phyloP scores from a whole-genome alignment of 768 basidiomycete genomes.

The Candolleomyces efflorescens region DNA sequence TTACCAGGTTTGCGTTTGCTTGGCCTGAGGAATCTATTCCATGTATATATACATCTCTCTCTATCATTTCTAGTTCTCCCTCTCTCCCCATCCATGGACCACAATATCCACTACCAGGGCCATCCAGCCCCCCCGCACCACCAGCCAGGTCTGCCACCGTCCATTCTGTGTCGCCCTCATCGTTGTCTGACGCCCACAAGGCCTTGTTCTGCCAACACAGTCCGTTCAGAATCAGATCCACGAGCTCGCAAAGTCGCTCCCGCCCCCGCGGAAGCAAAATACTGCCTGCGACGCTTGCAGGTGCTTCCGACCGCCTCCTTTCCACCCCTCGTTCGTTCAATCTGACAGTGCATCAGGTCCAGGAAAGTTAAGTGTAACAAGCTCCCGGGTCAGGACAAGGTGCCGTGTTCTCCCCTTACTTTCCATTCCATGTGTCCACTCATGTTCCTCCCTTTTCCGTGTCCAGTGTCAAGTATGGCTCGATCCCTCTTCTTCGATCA shows the following conservation, averaged over 20 bases:
- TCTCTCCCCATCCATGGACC: conserved; percentile 29
- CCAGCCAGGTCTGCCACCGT: conserved; percentile 29
- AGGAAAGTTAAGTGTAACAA: conserved; percentile 90
- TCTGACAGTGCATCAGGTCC: conserved; percentile 41
- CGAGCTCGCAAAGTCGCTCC: conserved; percentile 73
- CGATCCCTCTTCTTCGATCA: conserved; percentile 6
- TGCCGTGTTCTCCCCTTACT: conserved; percentile 23
- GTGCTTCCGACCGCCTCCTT: conserved; percentile 29
- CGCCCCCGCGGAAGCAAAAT: conserved; percentile 89
- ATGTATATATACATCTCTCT: conserved; percentile 31
- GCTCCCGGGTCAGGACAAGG: conserved; percentile 79
- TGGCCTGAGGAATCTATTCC: conserved; percentile 10
- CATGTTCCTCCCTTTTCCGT: conserved; percentile 1
- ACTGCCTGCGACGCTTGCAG: conserved; percentile 93
- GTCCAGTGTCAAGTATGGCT: conserved; percentile 60
- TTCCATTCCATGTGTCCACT: conserved; percentile 7
- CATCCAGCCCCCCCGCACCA: conserved; percentile 17
- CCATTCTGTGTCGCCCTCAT: conserved; percentile 10
- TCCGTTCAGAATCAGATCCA: conserved; percentile 79
- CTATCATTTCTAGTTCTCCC: conserved; percentile 20
- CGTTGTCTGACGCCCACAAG: conserved; percentile 28
- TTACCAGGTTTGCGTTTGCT: conserved; percentile 19
- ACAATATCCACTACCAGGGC: conserved; percentile 24
- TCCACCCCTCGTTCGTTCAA: conserved; percentile 6
- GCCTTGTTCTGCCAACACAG: conserved; percentile 57